Evolutionary conservation across 805 yeast species (phyloP).

Genomic region (Ogataea angusta): DNA sequence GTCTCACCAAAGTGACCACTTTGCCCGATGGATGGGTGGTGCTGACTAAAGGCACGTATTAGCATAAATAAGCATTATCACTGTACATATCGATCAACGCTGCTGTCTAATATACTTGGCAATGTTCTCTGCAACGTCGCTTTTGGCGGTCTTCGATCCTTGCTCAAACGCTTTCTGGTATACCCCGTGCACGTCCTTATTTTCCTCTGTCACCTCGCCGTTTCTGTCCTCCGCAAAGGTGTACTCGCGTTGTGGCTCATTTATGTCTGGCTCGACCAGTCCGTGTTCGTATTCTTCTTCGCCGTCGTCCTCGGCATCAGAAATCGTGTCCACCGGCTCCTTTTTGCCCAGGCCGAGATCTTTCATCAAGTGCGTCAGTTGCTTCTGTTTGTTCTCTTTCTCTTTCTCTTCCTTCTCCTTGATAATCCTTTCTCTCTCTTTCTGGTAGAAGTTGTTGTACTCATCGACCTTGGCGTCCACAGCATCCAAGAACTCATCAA

Average conservation of each 20-base stretch:
- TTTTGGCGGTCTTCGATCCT: conserved; percentile 58
- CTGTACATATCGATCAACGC: conserved; percentile 10
- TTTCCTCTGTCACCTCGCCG: conserved; percentile 54
- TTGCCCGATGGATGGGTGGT: conserved; percentile 20
- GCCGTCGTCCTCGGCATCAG: conserved; percentile 43
- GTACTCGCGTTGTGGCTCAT: conserved; percentile 55
- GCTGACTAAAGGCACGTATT: conserved; percentile 12
- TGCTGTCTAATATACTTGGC: conserved; percentile 53
- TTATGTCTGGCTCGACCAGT: conserved; percentile 39
- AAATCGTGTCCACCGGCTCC: conserved; percentile 46
- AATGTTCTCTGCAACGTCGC: conserved; percentile 68
- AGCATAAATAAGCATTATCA: conserved; percentile 1
- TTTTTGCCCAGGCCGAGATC: conserved; percentile 66
- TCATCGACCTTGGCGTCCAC: conserved; percentile 87
- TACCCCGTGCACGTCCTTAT: conserved; percentile 56
- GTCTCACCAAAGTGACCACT: conserved; percentile 24
- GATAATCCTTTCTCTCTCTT: conserved; percentile 79
- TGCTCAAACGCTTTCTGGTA: conserved; percentile 71
- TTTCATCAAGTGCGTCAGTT: conserved; percentile 71
- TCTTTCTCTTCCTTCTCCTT: conserved; percentile 76
- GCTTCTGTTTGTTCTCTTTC: conserved; percentile 64
- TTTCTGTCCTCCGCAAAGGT: conserved; percentile 63
- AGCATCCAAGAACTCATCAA: conserved; percentile 82
- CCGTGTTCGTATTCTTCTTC: conserved; percentile 43
- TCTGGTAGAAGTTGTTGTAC: conserved; percentile 75